Evolutionary conservation across 1,284 basidiomycete species (phyloP), one percentile per base, ranked within the genome.

Genomic region (Entoloma clypeatum): DNA sequence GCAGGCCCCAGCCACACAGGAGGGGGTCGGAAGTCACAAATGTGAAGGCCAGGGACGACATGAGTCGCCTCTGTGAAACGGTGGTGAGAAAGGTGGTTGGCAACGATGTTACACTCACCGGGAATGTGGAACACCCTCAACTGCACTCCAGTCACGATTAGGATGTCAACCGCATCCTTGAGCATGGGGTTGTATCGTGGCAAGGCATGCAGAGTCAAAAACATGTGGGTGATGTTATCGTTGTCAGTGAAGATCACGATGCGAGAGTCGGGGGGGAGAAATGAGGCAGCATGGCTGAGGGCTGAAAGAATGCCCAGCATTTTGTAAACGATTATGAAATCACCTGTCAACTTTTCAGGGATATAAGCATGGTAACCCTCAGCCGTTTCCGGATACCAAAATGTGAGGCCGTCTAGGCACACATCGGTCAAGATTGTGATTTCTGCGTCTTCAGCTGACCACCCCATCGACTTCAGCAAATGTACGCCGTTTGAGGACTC

Each of bases 181-280:
- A 72, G 51, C 7, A 70, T 44, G 1, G 30, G 16, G 43, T 68
- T 66, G 39, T 62, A 67, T 0, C n/a, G 5, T 0, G 56, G 58
- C 0, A 10, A 4, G 0, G 56, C 55, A 18, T 8, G 48, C 24
- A 71, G 39, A 0, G 58, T 46, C 38, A 55, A 47, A 50, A 71
- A 71, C 1, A 68, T 57, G 16, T 59, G 41, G 3, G 67, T 60
- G 0, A 60, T 58, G 51, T 68, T 66, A 0, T 38, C 18, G 44
- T 60, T 70, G 50, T 72, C 65, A 0, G 62, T 55, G 31, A 43
- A 60, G n/a, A 62, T 53, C 10, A 51, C 18, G 11, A 60, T 30
- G 2, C 23, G 21, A 4, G 14, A 21, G 8, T 11, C 5, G 2
- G 22, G 3, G 3, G 24, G 11, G 4, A 6, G 23, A 5, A 5